Conservation (phyloP, 2,329 filamentous ascomycete genomes). For the Penicillium sp. region DNA sequence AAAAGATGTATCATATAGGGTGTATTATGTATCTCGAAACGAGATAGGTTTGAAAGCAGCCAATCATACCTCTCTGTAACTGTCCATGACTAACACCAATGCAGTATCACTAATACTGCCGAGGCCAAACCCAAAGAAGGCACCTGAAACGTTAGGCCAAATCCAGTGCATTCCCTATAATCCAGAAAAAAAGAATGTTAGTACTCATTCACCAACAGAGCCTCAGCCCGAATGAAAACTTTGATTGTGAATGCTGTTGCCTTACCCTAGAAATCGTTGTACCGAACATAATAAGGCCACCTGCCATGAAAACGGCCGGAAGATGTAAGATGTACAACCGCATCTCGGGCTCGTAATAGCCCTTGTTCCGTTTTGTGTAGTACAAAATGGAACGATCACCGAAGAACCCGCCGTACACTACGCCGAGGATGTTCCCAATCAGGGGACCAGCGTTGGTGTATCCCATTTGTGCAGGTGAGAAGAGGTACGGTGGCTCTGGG, state of each 20-base stretch:
- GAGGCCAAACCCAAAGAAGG: slow-evolving; percentile 42
- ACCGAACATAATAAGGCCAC: slow-evolving; percentile 48
- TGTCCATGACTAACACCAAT: slow-evolving; percentile 24
- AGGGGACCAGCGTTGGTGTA: slow-evolving; percentile 38
- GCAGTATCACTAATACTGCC: slow-evolving; percentile 40
- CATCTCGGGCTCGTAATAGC: slow-evolving; percentile 53
- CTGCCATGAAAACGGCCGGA: slow-evolving; percentile 43
- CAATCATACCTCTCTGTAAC: slow-evolving; percentile 37
- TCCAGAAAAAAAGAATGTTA: neutral
- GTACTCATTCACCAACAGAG: neutral
- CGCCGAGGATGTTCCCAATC: slow-evolving; percentile 43
- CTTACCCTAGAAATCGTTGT: slow-evolving; percentile 38
- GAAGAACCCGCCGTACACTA: slow-evolving; percentile 42
- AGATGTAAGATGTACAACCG: slow-evolving; percentile 40
- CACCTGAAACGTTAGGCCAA: slow-evolving; percentile 40
- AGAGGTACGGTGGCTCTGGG: slow-evolving; percentile 35
- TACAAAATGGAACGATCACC: slow-evolving; percentile 43
- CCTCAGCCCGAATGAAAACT: neutral
- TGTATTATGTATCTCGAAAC: neutral
- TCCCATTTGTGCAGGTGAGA: slow-evolving; percentile 34
- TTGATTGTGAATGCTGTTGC: neutral
- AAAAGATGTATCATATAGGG: neutral
- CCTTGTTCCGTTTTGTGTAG: slow-evolving; percentile 47
- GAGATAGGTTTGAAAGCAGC: neutral
- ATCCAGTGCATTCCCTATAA: slow-evolving; percentile 48